phyloP scores from a whole-genome alignment of 2,329 filamentous ascomycete species.

The Aspergillus felis region DNA sequence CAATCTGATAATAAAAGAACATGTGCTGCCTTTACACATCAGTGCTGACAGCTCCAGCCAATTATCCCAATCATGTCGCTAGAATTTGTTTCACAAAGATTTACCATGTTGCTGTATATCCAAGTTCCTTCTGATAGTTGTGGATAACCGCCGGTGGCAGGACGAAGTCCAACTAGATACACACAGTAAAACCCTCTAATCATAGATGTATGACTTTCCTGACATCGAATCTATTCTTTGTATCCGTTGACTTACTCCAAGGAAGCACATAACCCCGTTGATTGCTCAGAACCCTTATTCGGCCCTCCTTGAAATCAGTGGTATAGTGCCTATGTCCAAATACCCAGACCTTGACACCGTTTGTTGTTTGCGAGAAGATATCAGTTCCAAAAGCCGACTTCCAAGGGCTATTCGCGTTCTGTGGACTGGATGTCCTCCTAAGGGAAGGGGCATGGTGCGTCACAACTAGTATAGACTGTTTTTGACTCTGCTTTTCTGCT shows the following conservation, averaged over 20 bases:
- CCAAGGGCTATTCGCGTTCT: slow-evolving; percentile 47
- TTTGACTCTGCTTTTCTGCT: not conserved
- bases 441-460: slow-evolving; percentile 58
- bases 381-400: slow-evolving; percentile 53
- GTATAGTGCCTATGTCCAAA: slow-evolving; percentile 47
- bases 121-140: too few species aligned
- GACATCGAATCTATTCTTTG: slow-evolving; percentile 13
- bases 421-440: slow-evolving; percentile 47
- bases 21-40: too few species aligned
- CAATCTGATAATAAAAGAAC: too few species aligned
- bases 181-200: too few species aligned
- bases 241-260: slow-evolving; percentile 11
- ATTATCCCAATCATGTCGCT: too few species aligned
- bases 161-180: too few species aligned
- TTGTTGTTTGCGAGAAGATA: slow-evolving; percentile 28
- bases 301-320: slow-evolving; percentile 36
- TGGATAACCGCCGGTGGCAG: too few species aligned
- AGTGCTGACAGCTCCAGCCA: too few species aligned
- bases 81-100: too few species aligned
- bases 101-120: too few species aligned
- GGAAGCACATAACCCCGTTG: slow-evolving; percentile 41
- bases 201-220: slow-evolving; percentile 12
- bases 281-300: slow-evolving; percentile 40
- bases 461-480: slow-evolving; percentile 44
- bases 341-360: slow-evolving; percentile 39